Percentiles rank a stretch among this genome's conserved stretches.
These are phyloP conservation scores for Vanilla planifolia DNA, from an alignment of 106 monocot genomes.

Conservation along the genomic window DNA sequence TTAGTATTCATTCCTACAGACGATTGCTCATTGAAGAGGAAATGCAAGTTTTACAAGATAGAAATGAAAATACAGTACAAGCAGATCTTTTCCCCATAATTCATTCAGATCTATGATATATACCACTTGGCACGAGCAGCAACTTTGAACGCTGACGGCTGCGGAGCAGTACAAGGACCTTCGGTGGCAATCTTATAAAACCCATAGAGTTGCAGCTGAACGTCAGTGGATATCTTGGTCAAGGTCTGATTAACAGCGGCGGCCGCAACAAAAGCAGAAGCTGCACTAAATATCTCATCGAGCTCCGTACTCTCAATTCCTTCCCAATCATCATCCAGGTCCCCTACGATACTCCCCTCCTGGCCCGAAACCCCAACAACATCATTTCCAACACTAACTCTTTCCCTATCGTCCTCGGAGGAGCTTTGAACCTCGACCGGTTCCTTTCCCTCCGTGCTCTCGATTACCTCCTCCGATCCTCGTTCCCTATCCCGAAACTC, in stretches of 20 bases:
- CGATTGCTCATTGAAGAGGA: background rate
- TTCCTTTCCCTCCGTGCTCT: too few relatives aligned
- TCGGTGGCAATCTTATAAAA: conserved; percentile 96
- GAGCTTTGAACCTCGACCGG: background rate
- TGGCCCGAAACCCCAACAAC: conserved; percentile 1
- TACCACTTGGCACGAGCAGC: conserved; percentile 97
- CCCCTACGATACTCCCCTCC: conserved; percentile 1
- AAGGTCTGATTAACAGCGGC: conserved; percentile 60
- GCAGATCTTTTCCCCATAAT: too few relatives aligned
- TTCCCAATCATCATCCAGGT: conserved; percentile 77
- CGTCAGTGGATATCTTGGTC: conserved; percentile 56
- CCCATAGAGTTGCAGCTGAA: conserved; percentile 86
- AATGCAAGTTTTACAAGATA: too few relatives aligned
- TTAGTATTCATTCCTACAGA: background rate
- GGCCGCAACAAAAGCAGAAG: conserved; percentile 83
- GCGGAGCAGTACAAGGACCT: conserved; percentile 82
- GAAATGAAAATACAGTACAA: background rate
- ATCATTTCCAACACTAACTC: background rate
- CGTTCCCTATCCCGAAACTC: background rate
- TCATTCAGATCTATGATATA: background rate
- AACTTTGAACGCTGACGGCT: conserved; percentile 72
- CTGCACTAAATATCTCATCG: conserved; percentile 88
- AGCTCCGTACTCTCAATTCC: conserved; percentile 94
- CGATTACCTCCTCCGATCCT: conserved; percentile 1
- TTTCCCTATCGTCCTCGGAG: background rate